A percentile compares a stretch with the other conserved stretches of the same genome.
phyloP scores from a whole-genome alignment of 306 rosid genomes.

The Vigna radiata region DNA sequence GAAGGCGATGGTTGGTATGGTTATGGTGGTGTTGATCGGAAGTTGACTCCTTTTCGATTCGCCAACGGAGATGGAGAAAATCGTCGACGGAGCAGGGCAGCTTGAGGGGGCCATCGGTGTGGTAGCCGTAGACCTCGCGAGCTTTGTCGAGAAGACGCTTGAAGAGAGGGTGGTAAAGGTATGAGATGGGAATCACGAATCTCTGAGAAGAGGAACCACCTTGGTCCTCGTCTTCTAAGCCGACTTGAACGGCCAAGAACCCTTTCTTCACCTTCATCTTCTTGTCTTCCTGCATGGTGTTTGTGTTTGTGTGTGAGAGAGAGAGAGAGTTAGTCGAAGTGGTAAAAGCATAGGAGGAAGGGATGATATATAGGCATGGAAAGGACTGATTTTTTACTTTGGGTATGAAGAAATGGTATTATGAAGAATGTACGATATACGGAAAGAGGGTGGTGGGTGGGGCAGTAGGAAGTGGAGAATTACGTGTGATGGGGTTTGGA shows the following conservation, averaged over 20 bases:
- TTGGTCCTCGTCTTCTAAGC: slow-evolving; percentile 63
- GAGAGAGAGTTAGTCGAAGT: too few relatives aligned
- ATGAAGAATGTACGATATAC: too few relatives aligned
- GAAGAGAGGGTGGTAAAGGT: slow-evolving; percentile 73
- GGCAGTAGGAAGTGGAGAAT: too few relatives aligned
- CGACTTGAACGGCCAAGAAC: slow-evolving; percentile 69
- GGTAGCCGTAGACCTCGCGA: slow-evolving; percentile 73
- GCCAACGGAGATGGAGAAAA: slow-evolving; percentile 70
- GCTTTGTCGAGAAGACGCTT: slow-evolving; percentile 68
- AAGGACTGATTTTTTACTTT: too few relatives aligned
- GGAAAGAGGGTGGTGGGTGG: too few relatives aligned
- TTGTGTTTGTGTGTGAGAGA: too few relatives aligned
- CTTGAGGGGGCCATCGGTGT: slow-evolving; percentile 70
- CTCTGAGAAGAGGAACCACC: slow-evolving; percentile 43
- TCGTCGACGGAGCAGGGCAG: slow-evolving; percentile 79
- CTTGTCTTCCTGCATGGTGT: slow-evolving; percentile 49
- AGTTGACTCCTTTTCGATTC: slow-evolving; percentile 59
- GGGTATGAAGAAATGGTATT: too few relatives aligned
- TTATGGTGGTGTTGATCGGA: slow-evolving; percentile 36
- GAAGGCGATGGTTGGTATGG: slow-evolving; percentile 46
- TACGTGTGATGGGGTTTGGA: too few relatives aligned
- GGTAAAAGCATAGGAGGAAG: too few relatives aligned
- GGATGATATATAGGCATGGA: too few relatives aligned
- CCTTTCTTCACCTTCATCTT: slow-evolving; percentile 85
- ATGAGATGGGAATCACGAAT: slow-evolving; percentile 65